A percentile compares a stretch with the other conserved stretches of the same genome.
These are phyloP conservation scores for Vinca minor DNA, from an alignment of 257 asterid species.

Conservation along the genomic window DNA sequence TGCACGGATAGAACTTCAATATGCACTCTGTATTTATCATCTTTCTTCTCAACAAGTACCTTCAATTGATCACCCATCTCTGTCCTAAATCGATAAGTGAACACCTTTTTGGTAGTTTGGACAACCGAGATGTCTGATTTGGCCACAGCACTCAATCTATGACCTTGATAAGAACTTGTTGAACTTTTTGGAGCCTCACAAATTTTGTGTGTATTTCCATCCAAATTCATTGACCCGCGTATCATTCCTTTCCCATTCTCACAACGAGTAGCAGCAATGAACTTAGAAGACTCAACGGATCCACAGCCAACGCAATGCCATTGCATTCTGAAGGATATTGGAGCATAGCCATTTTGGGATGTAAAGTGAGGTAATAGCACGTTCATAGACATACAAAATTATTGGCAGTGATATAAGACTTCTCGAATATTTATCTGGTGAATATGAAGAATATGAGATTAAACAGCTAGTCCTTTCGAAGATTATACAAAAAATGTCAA, in stretches of 20 bases:
- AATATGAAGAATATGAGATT: background rate
- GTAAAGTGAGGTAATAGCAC: constrained; percentile 12
- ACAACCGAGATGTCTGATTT: constrained; percentile 30
- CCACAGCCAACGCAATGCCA: constrained; percentile 36
- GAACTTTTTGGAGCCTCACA: constrained; percentile 12
- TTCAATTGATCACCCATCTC: constrained; percentile 59
- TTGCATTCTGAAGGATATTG: constrained; percentile 32
- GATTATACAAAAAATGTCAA: background rate
- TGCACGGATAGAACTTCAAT: constrained; percentile 43
- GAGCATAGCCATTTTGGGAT: constrained; percentile 33
- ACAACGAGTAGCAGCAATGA: constrained; percentile 20
- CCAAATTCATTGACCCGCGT: constrained; percentile 20
- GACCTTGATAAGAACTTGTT: constrained; percentile 22
- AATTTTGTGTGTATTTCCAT: constrained; percentile 17
- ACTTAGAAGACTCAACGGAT: constrained; percentile 26
- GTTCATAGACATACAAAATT: constrained; percentile 14
- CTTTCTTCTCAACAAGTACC: constrained; percentile 44
- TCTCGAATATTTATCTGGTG: constrained; percentile 1
- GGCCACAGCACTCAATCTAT: constrained; percentile 36
- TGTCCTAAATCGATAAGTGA: constrained; percentile 54
- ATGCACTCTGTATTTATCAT: constrained; percentile 33
- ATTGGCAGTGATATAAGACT: background rate
- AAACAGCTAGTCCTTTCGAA: background rate
- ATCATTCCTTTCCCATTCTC: constrained; percentile 26
- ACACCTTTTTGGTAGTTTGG: constrained; percentile 33